These are phyloP conservation scores for Galium porrigens DNA, from an alignment of 305 asterid genomes.

Conservation along the genomic window DNA sequence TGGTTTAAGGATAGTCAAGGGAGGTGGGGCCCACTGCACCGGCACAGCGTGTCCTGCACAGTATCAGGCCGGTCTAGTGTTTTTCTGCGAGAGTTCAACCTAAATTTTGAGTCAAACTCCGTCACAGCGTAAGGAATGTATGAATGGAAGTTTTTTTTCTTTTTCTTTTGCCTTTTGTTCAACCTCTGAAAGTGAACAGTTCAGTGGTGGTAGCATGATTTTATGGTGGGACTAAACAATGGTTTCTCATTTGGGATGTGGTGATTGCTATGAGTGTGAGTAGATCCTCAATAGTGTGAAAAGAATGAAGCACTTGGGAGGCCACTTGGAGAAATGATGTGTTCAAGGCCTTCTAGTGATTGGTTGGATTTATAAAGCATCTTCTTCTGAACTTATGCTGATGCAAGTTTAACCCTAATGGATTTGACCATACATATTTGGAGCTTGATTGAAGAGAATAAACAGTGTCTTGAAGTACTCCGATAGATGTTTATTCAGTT, in stretches of 20 bases:
- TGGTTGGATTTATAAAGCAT: conserved; percentile 4
- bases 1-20: neutral
- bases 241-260: conserved; percentile 5
- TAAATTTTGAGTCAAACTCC: no score
- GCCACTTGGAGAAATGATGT: conserved; percentile 6
- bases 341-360: neutral
- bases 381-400: neutral
- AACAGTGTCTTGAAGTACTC: neutral
- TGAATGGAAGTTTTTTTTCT: neutral
- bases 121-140: neutral
- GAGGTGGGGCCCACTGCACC: neutral
- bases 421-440: neutral
- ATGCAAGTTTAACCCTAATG: neutral
- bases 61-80: neutral
- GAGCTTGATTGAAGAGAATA: neutral
- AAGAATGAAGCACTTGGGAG: conserved; percentile 1
- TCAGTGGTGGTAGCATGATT: conserved; percentile 3
- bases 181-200: no score
- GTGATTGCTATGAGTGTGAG: conserved; percentile 2
- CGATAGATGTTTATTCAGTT: neutral
- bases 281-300: conserved; percentile 7
- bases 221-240: conserved; percentile 6
- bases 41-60: neutral
- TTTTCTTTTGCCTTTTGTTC: neutral
- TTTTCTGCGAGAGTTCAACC: neutral